A percentile compares a stretch with the other conserved stretches of the same genome.
Conservation (phyloP, 345 rosid genomes). For the Clarkia xantiana region DNA sequence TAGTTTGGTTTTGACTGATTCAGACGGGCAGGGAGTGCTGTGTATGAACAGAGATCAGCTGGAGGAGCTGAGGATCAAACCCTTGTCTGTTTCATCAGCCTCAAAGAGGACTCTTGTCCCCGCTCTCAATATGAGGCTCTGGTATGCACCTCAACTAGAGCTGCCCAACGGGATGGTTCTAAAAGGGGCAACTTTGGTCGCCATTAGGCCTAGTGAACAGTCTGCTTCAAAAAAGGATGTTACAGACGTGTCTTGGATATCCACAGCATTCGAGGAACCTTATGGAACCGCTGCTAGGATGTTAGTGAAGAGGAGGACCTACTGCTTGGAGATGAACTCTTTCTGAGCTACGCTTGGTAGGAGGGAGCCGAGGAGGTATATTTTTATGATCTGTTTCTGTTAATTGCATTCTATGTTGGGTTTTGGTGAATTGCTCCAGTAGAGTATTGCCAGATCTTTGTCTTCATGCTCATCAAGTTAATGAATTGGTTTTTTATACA, state of each 20-base stretch:
- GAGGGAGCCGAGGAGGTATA: conserved; percentile 12
- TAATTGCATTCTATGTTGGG: not conserved
- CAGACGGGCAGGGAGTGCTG: conserved; percentile 84
- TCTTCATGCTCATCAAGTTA: too few relatives aligned
- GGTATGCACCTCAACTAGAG: conserved; percentile 86
- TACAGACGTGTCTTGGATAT: conserved; percentile 61
- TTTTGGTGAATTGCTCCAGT: not conserved
- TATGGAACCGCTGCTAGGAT: conserved; percentile 77
- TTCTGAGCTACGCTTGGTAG: conserved; percentile 27
- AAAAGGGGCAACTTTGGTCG: conserved; percentile 87
- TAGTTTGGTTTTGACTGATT: conserved; percentile 70
- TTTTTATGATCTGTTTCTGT: not conserved
- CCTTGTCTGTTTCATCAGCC: conserved; percentile 83
- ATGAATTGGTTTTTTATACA: too few relatives aligned
- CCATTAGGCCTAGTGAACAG: conserved; percentile 78
- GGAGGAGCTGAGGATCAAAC: conserved; percentile 84
- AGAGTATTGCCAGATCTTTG: too few relatives aligned
- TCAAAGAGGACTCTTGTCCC: conserved; percentile 93
- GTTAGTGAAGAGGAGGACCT: conserved; percentile 81
- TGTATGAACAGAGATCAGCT: conserved; percentile 85
- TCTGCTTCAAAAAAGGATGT: conserved; percentile 44
- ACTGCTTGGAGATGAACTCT: conserved; percentile 98
- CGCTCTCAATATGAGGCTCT: conserved; percentile 80
- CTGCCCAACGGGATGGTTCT: conserved; percentile 72
- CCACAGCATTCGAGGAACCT: conserved; percentile 75